A percentile compares a stretch with the other conserved stretches of the same genome.
Conservation (phyloP, 805 yeast species). For the Debaryomyces maramus region DNA sequence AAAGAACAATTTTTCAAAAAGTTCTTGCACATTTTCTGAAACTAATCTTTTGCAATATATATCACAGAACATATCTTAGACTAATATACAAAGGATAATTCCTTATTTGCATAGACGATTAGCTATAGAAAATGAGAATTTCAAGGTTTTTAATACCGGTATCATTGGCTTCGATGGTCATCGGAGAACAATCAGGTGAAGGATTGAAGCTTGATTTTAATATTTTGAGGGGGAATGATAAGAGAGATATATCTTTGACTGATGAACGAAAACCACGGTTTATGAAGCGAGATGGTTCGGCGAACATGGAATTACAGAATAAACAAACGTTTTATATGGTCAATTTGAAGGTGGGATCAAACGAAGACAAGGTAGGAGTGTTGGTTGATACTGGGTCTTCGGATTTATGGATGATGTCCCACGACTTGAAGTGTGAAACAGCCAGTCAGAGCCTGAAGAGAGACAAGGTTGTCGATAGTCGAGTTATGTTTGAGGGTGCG, state of each 20-base stretch:
- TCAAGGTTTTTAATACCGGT: not conserved
- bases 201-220: conserved; percentile 19
- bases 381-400: conserved; percentile 45
- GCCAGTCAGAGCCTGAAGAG: conserved; percentile 6
- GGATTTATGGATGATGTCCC: conserved; percentile 43
- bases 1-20: too few species aligned
- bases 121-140: not conserved
- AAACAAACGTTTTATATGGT: conserved; percentile 31
- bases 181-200: not conserved
- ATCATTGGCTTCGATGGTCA: not conserved
- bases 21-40: too few species aligned
- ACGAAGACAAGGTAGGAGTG: conserved; percentile 26
- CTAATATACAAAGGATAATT: too few species aligned
- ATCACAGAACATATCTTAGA: too few species aligned
- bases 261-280: conserved; percentile 12
- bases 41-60: too few species aligned
- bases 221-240: conserved; percentile 17
- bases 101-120: too few species aligned
- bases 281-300: conserved; percentile 18
- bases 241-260: conserved; percentile 6
- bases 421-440: conserved; percentile 23
- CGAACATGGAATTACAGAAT: conserved; percentile 22
- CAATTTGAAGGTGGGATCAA: conserved; percentile 29
- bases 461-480: not conserved
- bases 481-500: too few species aligned